Base-by-base conservation (phyloP, 2,329 filamentous ascomycete species). In the Zasmidium citrigriseum region DNA sequence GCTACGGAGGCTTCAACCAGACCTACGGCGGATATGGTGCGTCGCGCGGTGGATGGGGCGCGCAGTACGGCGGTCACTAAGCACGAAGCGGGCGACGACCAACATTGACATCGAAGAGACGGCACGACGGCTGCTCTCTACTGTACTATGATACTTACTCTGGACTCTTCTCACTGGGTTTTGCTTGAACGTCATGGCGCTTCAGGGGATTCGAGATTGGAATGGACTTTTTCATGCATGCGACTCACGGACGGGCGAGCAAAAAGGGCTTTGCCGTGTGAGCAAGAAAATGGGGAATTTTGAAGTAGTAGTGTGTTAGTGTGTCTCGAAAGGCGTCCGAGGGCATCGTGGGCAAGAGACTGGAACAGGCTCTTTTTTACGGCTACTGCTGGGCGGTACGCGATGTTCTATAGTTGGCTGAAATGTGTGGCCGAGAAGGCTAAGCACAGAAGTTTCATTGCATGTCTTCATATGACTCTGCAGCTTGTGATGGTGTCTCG, bases 1-100 rank as follows among this genome's bases (percentile, higher is more conserved):
- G 68, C 41, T 74, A 73, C 55, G 70, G 70, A 56, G 67, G 62
- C 14, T 74, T 72, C 66, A 67, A 68, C 57, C 70, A 74, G 61
- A 66, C 68, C 22, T 73, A 74, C 60, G 69, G 67, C 50, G 65
- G 60, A 46, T 70, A 71, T 29, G 66, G 63, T 22, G 52, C 54
- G 27, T 64, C 64, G 12, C 64, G 70, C 45, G 70, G 71, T 34
- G 71, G 72, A 22, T 74, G 72, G 72, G 71, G 68, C 49, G 63
- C 65, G 41, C 69, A 70, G 57, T 74, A 74, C 61, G 65, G 68
- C 53, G 56, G 55, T 52, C 66, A 68, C 54, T 66, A 68, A 63
- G 55, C 16, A n/a, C 5, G 54, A 44, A 50, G 59, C 41, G 9
- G 29, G 24, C 25, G 49, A 38, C 49, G n/a, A 38, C 16, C n/a